A percentile compares a stretch with the other conserved stretches of the same genome.
These are phyloP conservation scores for Psophocarpus tetragonolobus DNA, from an alignment of 306 rosid species.

Conservation along the genomic window DNA sequence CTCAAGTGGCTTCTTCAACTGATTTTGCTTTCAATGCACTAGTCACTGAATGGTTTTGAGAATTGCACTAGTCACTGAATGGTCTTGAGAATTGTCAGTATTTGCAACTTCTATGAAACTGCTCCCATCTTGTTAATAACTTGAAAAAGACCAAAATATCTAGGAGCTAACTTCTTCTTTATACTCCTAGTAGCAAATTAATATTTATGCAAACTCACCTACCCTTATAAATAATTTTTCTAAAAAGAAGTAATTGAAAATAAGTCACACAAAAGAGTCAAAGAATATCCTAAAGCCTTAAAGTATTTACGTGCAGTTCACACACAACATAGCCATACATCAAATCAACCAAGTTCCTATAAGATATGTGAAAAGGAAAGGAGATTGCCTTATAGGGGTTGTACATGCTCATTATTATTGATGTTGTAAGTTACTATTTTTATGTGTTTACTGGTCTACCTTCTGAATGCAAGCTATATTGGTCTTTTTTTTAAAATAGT, in stretches of 20 bases:
- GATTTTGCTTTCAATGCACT: not conserved
- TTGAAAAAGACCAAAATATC: not conserved
- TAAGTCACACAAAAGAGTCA: slow-evolving; percentile 23
- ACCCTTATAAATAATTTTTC: slow-evolving; percentile 30
- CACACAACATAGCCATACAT: slow-evolving; percentile 36
- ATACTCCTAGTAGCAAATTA: slow-evolving; percentile 8
- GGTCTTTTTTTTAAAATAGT: too few relatives aligned
- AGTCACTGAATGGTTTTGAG: not conserved
- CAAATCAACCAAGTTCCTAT: not conserved
- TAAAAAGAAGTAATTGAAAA: slow-evolving; percentile 26
- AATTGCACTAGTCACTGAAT: not conserved
- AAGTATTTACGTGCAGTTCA: slow-evolving; percentile 23
- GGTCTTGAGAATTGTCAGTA: too few relatives aligned
- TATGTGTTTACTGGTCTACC: too few relatives aligned
- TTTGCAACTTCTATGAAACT: too few relatives aligned
- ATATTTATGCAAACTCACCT: slow-evolving; percentile 37
- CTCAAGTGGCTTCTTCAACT: not conserved
- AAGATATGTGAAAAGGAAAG: not conserved
- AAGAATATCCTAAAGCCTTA: slow-evolving; percentile 18
- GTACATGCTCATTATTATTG: too few relatives aligned
- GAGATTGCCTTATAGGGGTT: too few relatives aligned
- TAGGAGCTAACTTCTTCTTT: not conserved
- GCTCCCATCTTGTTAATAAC: not conserved
- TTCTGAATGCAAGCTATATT: too few relatives aligned
- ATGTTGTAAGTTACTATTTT: too few relatives aligned